A percentile compares a stretch with the other conserved stretches of the same genome.
These are phyloP conservation scores for Aspergillus melleus DNA, from an alignment of 2,329 filamentous ascomycete genomes.

Conservation along the genomic window DNA sequence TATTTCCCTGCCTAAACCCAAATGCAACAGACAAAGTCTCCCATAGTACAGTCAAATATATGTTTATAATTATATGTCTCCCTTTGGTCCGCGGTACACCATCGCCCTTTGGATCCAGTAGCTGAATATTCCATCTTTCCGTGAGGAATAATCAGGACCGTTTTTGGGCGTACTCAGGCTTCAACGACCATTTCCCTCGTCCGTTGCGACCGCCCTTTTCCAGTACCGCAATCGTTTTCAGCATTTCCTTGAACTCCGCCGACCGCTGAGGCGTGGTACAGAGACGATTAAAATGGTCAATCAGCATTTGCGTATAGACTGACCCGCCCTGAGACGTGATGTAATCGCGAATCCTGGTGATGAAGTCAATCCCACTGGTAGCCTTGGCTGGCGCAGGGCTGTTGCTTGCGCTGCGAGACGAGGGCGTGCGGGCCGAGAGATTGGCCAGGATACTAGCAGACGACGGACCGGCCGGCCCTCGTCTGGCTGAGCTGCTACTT, in stretches of 20 bases:
- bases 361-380: conserved; percentile 61
- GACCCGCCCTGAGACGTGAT: conserved; percentile 74
- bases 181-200: conserved; percentile 59
- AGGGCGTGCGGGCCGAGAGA: conserved; percentile 31
- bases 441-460: conserved; percentile 42
- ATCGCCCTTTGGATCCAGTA: neutral
- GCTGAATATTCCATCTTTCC: neutral
- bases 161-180: conserved; percentile 52
- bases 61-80: neutral
- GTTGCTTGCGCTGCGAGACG: conserved; percentile 22
- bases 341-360: conserved; percentile 73
- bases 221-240: conserved; percentile 73
- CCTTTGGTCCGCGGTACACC: neutral
- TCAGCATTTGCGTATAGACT: conserved; percentile 78
- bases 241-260: conserved; percentile 77
- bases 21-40: neutral
- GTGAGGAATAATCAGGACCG: neutral
- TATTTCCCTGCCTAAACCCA: neutral
- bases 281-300: conserved; percentile 84
- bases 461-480: conserved; percentile 39
- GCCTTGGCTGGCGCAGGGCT: conserved; percentile 49
- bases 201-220: conserved; percentile 54
- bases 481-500: conserved; percentile 35
- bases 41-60: neutral
- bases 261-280: conserved; percentile 69